These are phyloP conservation scores for Nemania bipapillata DNA, from an alignment of 2,329 filamentous ascomycete genomes.

Conservation along the genomic window DNA sequence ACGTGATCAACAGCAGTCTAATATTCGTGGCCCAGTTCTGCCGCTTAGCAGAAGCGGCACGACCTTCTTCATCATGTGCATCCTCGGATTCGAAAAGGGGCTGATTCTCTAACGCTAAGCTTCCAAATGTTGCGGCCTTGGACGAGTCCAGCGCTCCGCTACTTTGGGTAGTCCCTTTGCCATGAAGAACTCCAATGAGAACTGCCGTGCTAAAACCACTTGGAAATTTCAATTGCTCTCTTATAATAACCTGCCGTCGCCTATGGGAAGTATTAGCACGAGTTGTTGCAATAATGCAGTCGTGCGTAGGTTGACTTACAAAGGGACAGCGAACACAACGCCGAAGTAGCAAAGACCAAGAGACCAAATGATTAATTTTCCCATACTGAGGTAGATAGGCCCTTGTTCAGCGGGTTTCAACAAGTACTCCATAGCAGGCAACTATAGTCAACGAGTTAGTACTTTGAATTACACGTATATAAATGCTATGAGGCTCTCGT, in stretches of 20 bases:
- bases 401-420: constrained; percentile 81
- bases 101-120: constrained; percentile 51
- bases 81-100: constrained; percentile 43
- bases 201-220: constrained; percentile 95
- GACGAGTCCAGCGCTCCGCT: constrained; percentile 46
- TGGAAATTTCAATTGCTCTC: constrained; percentile 91
- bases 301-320: constrained; percentile 58
- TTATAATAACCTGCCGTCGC: constrained; percentile 88
- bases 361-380: constrained; percentile 88
- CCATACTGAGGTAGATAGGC: constrained; percentile 75
- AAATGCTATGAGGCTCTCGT: background rate
- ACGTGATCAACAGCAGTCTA: constrained; percentile 66
- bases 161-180: constrained; percentile 58
- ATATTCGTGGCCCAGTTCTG: constrained; percentile 62
- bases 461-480: background rate
- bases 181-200: constrained; percentile 90
- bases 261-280: constrained; percentile 49
- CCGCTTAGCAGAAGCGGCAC: constrained; percentile 52
- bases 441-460: constrained; percentile 53
- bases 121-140: constrained; percentile 50
- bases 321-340: constrained; percentile 92
- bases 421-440: constrained; percentile 90
- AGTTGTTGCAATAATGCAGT: background rate
- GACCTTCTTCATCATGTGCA: constrained; percentile 39
- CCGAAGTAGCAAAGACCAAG: constrained; percentile 95